These are phyloP conservation scores for Cutaneotrichosporon spelunceum DNA, from an alignment of 1,284 basidiomycete genomes.

Conservation along the genomic window DNA sequence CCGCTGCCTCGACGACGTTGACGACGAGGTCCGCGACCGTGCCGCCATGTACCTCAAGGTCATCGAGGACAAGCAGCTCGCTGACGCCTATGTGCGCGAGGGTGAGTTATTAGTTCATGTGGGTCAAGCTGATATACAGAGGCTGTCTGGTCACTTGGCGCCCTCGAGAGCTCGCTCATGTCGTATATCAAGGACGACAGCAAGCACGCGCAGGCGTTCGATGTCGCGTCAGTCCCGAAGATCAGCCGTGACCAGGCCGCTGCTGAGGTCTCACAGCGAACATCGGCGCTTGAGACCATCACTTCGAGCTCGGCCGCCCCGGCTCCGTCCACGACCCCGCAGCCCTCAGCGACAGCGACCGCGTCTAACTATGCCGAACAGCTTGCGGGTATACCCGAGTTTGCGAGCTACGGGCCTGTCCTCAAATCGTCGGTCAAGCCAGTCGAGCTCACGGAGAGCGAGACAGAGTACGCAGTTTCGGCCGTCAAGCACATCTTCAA, in stretches of 20 bases:
- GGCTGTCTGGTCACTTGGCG: slow-evolving; percentile 82
- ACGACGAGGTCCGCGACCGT: slow-evolving; percentile 97
- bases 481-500: slow-evolving; percentile 97
- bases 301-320: slow-evolving; percentile 58
- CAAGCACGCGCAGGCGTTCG: slow-evolving; percentile 68
- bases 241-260: slow-evolving; percentile 85
- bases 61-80: slow-evolving; percentile 74
- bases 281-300: slow-evolving; percentile 71
- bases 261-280: slow-evolving; percentile 74
- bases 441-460: slow-evolving; percentile 85
- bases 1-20: slow-evolving; percentile 95
- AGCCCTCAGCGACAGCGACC: slow-evolving; percentile 66
- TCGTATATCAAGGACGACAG: slow-evolving; percentile 80
- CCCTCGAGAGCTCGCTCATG: slow-evolving; percentile 80
- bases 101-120: background rate
- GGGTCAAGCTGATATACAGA: slow-evolving; percentile 52
- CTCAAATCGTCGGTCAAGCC: slow-evolving; percentile 81
- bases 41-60: slow-evolving; percentile 90
- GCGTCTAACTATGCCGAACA: slow-evolving; percentile 84
- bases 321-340: slow-evolving; percentile 61
- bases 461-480: slow-evolving; percentile 96
- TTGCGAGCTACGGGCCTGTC: slow-evolving; percentile 79
- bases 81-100: slow-evolving; percentile 84
- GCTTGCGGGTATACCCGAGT: slow-evolving; percentile 79
- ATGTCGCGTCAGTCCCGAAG: slow-evolving; percentile 76